Percentiles rank a stretch among this genome's conserved stretches.
Conservation (phyloP, 805 yeast genomes). For the Lachancea sp. region DNA sequence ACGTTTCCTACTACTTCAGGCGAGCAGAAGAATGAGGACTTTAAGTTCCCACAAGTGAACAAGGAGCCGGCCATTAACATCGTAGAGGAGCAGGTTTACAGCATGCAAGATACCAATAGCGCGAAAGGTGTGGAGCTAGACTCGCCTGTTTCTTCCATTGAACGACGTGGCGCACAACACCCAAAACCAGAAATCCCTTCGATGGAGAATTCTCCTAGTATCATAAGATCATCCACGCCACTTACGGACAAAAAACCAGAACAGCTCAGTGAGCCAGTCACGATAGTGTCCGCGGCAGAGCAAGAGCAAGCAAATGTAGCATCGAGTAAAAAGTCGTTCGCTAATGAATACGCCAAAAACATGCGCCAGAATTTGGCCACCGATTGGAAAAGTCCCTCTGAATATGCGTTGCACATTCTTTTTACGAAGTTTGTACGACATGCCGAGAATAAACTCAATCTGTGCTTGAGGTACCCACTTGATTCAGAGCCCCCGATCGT, state of each 20-base stretch:
- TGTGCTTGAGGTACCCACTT: constrained; percentile 59
- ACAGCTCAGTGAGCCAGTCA: neutral
- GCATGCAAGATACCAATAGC: no score
- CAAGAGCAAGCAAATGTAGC: constrained; percentile 7
- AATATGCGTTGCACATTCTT: constrained; percentile 87
- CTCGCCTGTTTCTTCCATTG: neutral
- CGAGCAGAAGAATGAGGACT: neutral
- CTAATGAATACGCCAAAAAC: constrained; percentile 25
- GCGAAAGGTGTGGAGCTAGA: neutral
- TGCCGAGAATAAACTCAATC: constrained; percentile 79
- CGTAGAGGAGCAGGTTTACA: neutral
- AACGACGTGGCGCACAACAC: neutral
- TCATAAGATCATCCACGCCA: constrained; percentile 6
- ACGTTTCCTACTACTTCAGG: constrained; percentile 20
- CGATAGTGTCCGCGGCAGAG: neutral
- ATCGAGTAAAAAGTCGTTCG: constrained; percentile 13
- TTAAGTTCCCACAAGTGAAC: constrained; percentile 6
- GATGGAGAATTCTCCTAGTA: constrained; percentile 3
- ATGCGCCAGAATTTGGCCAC: constrained; percentile 39
- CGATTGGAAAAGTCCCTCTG: constrained; percentile 68
- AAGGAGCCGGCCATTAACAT: neutral
- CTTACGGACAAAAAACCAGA: neutral
- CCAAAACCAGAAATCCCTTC: neutral
- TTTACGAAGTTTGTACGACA: constrained; percentile 93
- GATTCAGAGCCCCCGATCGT: constrained; percentile 70